Evolutionary conservation across 495 filamentous ascomycete genomes (phyloP).

Genomic region (Aspergillus coremiiformis): DNA sequence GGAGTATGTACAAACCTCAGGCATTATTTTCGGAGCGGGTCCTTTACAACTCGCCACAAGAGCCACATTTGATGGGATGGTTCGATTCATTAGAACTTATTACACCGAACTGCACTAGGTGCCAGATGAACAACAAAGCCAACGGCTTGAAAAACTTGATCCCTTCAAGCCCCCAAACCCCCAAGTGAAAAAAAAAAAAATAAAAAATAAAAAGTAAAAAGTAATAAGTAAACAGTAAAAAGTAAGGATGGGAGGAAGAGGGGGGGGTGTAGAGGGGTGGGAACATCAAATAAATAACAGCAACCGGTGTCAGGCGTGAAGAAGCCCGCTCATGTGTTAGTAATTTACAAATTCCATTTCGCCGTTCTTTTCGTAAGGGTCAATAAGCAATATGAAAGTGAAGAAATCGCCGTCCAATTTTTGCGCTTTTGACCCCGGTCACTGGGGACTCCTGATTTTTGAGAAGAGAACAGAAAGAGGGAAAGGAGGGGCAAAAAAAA

Average conservation of each 20-base stretch:
- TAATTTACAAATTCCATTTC: conserved; percentile 33
- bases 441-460: background rate
- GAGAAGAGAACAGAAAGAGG: background rate
- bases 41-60: background rate
- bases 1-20: too few relatives aligned
- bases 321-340: conserved; percentile 37
- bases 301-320: conserved; percentile 12
- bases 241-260: too few relatives aligned
- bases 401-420: background rate
- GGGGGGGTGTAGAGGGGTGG: too few relatives aligned
- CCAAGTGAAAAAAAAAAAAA: conserved; percentile 4
- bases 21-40: background rate
- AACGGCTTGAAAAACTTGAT: background rate
- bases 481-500: conserved; percentile 2
- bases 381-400: background rate
- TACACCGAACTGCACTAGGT: background rate
- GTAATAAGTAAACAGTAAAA: too few relatives aligned
- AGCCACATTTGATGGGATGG: background rate
- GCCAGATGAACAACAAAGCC: background rate
- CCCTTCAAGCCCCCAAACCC: conserved; percentile 4
- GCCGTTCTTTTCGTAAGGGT: background rate
- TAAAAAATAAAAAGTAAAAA: too few relatives aligned
- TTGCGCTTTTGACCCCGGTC: background rate
- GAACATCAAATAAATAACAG: background rate
- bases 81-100: background rate